phyloP scores from a whole-genome alignment of 2,329 filamentous ascomycete species.

The Aaosphaeria arxii region DNA sequence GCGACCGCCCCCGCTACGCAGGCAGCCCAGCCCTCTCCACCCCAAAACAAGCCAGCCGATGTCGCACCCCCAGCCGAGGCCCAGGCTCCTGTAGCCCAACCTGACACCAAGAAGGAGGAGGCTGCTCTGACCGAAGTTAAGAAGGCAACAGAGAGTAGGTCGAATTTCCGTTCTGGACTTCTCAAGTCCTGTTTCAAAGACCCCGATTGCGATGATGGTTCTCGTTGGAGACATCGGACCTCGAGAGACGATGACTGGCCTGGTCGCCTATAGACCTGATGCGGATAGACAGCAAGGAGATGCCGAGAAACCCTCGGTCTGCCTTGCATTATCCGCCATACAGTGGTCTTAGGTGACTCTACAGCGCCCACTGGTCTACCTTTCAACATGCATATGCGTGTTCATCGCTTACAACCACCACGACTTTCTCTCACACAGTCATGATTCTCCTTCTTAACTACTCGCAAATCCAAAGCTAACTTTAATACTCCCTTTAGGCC shows the following conservation, averaged over 20 bases:
- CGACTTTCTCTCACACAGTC: too few relatives aligned
- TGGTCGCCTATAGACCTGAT: background rate
- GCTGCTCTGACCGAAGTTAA: constrained; percentile 29
- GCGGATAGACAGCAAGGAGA: too few relatives aligned
- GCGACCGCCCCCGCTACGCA: constrained; percentile 1
- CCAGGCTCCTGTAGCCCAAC: constrained; percentile 14
- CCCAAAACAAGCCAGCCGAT: constrained; percentile 3
- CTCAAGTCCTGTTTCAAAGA: background rate
- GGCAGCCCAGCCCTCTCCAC: background rate
- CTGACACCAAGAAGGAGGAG: constrained; percentile 25
- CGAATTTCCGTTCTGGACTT: constrained; percentile 9
- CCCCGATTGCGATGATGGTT: constrained; percentile 3
- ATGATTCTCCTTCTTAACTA: background rate
- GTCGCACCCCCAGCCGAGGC: constrained; percentile 12
- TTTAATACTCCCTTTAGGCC: constrained; percentile 21
- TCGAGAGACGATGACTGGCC: constrained; percentile 10
- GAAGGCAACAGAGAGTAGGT: constrained; percentile 35
- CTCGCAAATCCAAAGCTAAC: constrained; percentile 6
- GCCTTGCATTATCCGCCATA: too few relatives aligned
- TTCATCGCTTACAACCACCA: too few relatives aligned
- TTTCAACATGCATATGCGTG: too few relatives aligned
- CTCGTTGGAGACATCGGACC: constrained; percentile 19
- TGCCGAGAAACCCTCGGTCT: too few relatives aligned
- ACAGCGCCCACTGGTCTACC: too few relatives aligned
- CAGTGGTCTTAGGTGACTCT: too few relatives aligned